Percentiles rank a stretch among this genome's conserved stretches.
Evolutionary conservation across 768 basidiomycete species (phyloP).

Genomic region (Clavaria fumosa): DNA sequence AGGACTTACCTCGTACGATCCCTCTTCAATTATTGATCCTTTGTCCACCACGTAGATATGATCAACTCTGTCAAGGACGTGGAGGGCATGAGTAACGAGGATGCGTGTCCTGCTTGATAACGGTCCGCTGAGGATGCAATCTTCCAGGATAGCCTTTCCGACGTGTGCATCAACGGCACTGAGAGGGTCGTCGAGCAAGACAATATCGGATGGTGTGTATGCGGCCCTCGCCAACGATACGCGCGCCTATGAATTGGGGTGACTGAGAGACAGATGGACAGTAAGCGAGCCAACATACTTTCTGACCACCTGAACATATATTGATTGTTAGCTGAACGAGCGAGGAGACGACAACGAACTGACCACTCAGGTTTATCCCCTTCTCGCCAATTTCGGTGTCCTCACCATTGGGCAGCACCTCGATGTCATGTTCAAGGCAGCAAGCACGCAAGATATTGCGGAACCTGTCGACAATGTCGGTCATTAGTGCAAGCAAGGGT

Average conservation of each 20-base stretch:
- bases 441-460: constrained; percentile 45
- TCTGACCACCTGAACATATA: too few relatives aligned
- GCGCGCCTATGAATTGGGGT: constrained; percentile 33
- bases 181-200: constrained; percentile 70
- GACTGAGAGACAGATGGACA: too few relatives aligned
- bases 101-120: constrained; percentile 38
- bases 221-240: constrained; percentile 63
- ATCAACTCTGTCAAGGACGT: constrained; percentile 40
- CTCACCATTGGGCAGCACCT: constrained; percentile 55
- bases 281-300: too few relatives aligned
- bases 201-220: constrained; percentile 56
- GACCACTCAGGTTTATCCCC: constrained; percentile 52
- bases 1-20: constrained; percentile 33
- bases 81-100: constrained; percentile 44
- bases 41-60: constrained; percentile 50
- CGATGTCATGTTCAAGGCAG: constrained; percentile 52
- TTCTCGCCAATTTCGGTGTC: constrained; percentile 62
- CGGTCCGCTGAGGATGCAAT: constrained; percentile 40
- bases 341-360: constrained; percentile 4
- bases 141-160: constrained; percentile 44
- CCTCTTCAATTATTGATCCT: constrained; percentile 43
- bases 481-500: too few relatives aligned
- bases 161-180: constrained; percentile 69
- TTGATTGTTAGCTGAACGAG: background rate
- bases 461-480: constrained; percentile 30